These are phyloP conservation scores for Pseudogymnoascus sp. DNA, from an alignment of 2,329 filamentous ascomycete species.

Conservation along the genomic window DNA sequence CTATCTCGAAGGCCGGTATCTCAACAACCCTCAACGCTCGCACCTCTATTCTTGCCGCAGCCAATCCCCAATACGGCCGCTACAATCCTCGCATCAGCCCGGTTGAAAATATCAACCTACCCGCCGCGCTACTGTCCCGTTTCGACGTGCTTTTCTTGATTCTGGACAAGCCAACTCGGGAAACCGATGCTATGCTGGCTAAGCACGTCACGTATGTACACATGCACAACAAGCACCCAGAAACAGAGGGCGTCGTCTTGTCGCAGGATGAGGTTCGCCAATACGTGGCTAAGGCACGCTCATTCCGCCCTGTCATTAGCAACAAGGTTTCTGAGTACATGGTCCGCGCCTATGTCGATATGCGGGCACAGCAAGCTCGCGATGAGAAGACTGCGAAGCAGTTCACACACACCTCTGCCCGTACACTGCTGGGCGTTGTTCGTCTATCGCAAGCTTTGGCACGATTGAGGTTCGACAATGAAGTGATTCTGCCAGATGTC, in stretches of 20 bases:
- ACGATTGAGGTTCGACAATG: slow-evolving; percentile 76
- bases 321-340: slow-evolving; percentile 88
- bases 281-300: slow-evolving; percentile 88
- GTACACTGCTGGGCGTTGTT: slow-evolving; percentile 85
- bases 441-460: slow-evolving; percentile 91
- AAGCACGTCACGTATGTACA: slow-evolving; percentile 95
- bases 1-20: slow-evolving; percentile 84
- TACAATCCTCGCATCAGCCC: slow-evolving; percentile 97
- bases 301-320: slow-evolving; percentile 79
- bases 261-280: slow-evolving; percentile 88
- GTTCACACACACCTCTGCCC: slow-evolving; percentile 87
- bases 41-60: slow-evolving; percentile 89
- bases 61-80: slow-evolving; percentile 93
- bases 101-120: slow-evolving; percentile 98
- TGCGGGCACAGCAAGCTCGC: slow-evolving; percentile 84
- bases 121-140: slow-evolving; percentile 90
- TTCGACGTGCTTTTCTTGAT: slow-evolving; percentile 97
- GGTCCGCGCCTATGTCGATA: slow-evolving; percentile 89
- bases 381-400: slow-evolving; percentile 87
- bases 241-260: slow-evolving; percentile 71
- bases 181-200: slow-evolving; percentile 85
- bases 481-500: slow-evolving; percentile 84
- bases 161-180: slow-evolving; percentile 84
- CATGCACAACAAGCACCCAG: slow-evolving; percentile 91
- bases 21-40: slow-evolving; percentile 94